Evolutionary conservation across 306 rosid genomes (phyloP).

Genomic region (Rosa rugosa): DNA sequence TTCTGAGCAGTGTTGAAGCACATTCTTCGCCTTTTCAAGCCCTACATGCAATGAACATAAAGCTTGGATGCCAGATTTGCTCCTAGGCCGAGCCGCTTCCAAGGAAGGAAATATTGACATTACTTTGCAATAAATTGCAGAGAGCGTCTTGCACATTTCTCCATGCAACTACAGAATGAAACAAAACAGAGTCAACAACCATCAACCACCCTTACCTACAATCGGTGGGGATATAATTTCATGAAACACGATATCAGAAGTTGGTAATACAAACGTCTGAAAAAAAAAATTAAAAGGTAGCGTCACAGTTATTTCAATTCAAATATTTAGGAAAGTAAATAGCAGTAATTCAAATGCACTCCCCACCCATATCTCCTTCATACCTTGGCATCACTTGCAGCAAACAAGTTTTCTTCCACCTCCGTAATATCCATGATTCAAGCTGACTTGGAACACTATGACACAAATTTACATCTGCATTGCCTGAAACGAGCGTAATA

Average conservation of each 20-base stretch:
- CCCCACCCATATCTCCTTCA: conserved; percentile 1
- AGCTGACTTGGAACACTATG: conserved; percentile 22
- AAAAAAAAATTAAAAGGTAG: no score
- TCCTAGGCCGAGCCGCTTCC: conserved; percentile 97
- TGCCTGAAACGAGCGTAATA: conserved; percentile 11
- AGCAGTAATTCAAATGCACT: background rate
- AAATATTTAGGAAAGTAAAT: background rate
- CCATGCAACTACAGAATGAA: conserved; percentile 75
- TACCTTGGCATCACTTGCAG: conserved; percentile 91
- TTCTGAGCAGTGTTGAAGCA: conserved; percentile 90
- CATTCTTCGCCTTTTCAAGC: conserved; percentile 81
- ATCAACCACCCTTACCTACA: background rate
- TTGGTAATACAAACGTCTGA: no score
- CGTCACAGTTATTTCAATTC: no score
- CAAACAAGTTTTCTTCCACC: conserved; percentile 78
- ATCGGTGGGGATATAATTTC: background rate
- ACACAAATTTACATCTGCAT: conserved; percentile 43
- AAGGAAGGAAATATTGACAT: conserved; percentile 80
- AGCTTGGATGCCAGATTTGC: conserved; percentile 93
- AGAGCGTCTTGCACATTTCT: conserved; percentile 86
- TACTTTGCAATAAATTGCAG: conserved; percentile 73
- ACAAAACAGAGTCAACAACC: conserved; percentile 5
- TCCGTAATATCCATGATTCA: conserved; percentile 65
- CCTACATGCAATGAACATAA: conserved; percentile 93
- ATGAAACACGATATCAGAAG: background rate